Base-by-base conservation (phyloP, 1,139 yeast species). In the Yamadazyma dendronema region DNA sequence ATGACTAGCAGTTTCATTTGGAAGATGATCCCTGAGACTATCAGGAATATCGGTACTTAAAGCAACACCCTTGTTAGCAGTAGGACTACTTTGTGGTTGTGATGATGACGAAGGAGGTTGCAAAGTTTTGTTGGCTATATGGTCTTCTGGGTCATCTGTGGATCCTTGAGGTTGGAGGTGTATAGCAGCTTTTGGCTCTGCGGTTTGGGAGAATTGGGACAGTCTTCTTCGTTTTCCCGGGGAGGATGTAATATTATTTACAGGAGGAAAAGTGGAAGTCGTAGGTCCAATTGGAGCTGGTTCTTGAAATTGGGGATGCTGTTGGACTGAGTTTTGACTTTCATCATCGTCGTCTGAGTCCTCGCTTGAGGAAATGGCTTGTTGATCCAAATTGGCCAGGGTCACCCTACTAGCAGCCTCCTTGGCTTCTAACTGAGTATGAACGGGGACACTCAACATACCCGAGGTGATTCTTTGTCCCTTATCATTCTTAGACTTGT, bases 391-490 rank as follows among this genome's bases (percentile, higher is more conserved):
- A 4, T 27, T n/a, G 4, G 16, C 27, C 34, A 24, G 37, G 9
- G 33, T 7, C 19, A 41, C 37, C n/a, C 48, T 35, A 24, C 19
- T 35, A 7, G 39, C 44, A 10, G 47, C 53, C 21, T 52, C 54
- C 21, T 47, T 49, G n/a, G 48, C 48, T 17, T 56, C 59, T 26
- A 56, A 39, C 36, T 52, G 52, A 3, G 59, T 46, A 37, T 53
- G 58, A 13, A 53, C 53, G 1, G 73, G 73, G 26, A 62, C 51
- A 34, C 50, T 53, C 34, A 83, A 60, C 86, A 81, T 82, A 1
- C 89, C 89, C 0, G 86, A 80, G 1, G 85, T 79, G 31, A 81
- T 79, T 51, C 87, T 67, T 9, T 41, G 43, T 5, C 49, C 40
- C 4, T 34, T 41, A 5, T 47, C 36, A 11, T 26, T 22, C 12